Percentiles rank a stretch among this genome's conserved stretches.
Conservation (phyloP, 805 yeast species). For the Yarrowia sp. region DNA sequence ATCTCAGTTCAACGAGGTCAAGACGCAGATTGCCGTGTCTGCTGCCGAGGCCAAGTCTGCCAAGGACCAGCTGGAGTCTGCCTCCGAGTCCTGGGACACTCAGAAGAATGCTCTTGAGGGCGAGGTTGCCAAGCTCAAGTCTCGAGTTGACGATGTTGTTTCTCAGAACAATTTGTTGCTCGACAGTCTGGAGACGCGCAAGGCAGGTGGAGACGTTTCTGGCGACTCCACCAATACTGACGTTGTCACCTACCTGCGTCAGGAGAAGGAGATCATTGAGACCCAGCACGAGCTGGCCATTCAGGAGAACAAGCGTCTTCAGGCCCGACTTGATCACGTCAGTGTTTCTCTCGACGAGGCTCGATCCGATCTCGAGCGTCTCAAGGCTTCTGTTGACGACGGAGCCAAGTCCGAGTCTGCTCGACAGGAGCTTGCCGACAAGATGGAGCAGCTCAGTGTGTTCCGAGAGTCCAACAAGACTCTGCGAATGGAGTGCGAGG, state of each 20-base stretch:
- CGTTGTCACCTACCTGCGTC: slow-evolving; percentile 59
- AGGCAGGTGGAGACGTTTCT: slow-evolving; percentile 26
- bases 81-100: slow-evolving; percentile 44
- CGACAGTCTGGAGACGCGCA: slow-evolving; percentile 57
- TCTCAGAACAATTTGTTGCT: slow-evolving; percentile 67
- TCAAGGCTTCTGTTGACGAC: slow-evolving; percentile 32
- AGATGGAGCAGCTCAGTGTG: slow-evolving; percentile 58
- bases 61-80: slow-evolving; percentile 35
- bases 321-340: slow-evolving; percentile 48
- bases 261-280: slow-evolving; percentile 69
- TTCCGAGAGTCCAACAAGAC: slow-evolving; percentile 66
- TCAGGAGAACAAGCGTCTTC: slow-evolving; percentile 54
- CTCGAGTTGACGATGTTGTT: slow-evolving; percentile 53
- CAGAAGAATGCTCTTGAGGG: slow-evolving; percentile 46
- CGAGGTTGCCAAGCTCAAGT: slow-evolving; percentile 46
- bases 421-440: slow-evolving; percentile 48
- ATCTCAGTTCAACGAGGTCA: slow-evolving; percentile 37
- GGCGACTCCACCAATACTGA: slow-evolving; percentile 36
- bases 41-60: slow-evolving; percentile 16
- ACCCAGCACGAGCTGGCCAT: slow-evolving; percentile 51
- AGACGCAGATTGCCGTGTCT: slow-evolving; percentile 34
- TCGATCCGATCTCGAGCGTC: slow-evolving; percentile 46
- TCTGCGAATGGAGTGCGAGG: slow-evolving; percentile 51
- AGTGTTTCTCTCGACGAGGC: slow-evolving; percentile 52
- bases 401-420: slow-evolving; percentile 34